Evolutionary conservation across 2,329 filamentous ascomycete genomes (phyloP), one percentile per base, ranked within the genome.

Genomic region (Scorias spongiosa): DNA sequence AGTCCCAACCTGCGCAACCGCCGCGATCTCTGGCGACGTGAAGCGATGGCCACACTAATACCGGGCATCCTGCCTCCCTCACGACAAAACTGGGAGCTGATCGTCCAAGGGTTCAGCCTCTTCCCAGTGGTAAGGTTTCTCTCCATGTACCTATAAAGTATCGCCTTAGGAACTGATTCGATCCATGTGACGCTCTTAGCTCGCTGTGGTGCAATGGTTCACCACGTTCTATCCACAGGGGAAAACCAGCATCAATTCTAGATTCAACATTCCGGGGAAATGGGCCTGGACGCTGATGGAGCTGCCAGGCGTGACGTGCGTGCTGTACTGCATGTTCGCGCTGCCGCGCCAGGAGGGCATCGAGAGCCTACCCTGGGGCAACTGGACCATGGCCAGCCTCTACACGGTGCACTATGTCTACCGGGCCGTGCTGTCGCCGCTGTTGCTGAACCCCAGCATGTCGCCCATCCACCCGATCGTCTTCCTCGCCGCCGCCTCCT

Each of bases 271-370:
- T n/a, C 84, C 88, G 1, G 91, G 91, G 48, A 84, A 84, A 54
- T 68, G 85, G 49, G 87, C 78, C 46, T 98, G 91, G 91, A 72
- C 83, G 44, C 75, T 79, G 2, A 95, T 95, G 86, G 91, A 98
- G 63, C 67, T 75, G 11, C 79, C 84, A 0, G 86, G 85, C 12
- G 80, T 87, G 57, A 56, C 86, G 29, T 82, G 79, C 10, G 66
- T 95, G 46, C 63, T 91, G 44, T 95, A 94, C 66, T 77, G 81
- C 53, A 81, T 94, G 72, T 71, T 66, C 51, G 77, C 74, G 12
- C 69, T 93, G 18, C 78, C 84, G 1, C 54, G 62, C 2, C 64
- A 75, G 53, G 62, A 75, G 42, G 74, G 72, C 18, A 68, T 83
- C 47, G 60, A 63, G 2, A 2, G 54, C 51, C 65, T 89, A 34